These are phyloP conservation scores for Kernera saxatilis DNA, from an alignment of 345 rosid genomes.

Conservation along the genomic window DNA sequence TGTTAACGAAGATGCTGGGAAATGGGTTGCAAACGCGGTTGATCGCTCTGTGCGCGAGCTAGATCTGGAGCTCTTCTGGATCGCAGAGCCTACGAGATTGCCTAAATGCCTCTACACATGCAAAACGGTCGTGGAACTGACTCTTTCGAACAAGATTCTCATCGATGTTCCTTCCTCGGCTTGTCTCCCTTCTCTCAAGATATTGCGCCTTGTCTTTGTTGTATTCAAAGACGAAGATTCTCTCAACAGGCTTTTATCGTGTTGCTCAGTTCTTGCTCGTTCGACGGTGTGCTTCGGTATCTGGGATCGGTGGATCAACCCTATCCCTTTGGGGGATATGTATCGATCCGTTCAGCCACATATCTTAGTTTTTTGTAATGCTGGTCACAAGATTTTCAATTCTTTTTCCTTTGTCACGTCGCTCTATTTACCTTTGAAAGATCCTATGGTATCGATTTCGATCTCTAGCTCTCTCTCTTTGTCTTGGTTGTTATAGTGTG, in stretches of 20 bases:
- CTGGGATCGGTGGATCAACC: no score
- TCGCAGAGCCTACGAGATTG: neutral
- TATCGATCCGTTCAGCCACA: neutral
- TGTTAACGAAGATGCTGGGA: no score
- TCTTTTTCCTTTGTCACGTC: neutral
- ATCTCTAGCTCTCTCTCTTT: no score
- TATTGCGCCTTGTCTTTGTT: neutral
- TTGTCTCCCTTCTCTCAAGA: neutral
- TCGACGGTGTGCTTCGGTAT: neutral
- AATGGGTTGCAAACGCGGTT: neutral
- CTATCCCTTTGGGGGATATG: neutral
- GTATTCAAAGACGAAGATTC: neutral
- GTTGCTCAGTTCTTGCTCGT: neutral
- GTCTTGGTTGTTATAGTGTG: no score
- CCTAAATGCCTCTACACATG: neutral
- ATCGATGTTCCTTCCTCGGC: neutral
- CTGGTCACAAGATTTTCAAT: neutral
- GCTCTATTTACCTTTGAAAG: no score
- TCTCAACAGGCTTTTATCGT: neutral
- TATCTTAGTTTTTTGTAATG: neutral
- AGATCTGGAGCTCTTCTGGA: neutral
- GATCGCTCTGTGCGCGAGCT: neutral
- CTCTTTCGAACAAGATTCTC: neutral
- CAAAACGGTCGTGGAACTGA: neutral
- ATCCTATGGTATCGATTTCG: no score